Evolutionary conservation across 1,284 basidiomycete species (phyloP), one percentile per base, ranked within the genome.

Genomic region (Moesziomyces sp.): DNA sequence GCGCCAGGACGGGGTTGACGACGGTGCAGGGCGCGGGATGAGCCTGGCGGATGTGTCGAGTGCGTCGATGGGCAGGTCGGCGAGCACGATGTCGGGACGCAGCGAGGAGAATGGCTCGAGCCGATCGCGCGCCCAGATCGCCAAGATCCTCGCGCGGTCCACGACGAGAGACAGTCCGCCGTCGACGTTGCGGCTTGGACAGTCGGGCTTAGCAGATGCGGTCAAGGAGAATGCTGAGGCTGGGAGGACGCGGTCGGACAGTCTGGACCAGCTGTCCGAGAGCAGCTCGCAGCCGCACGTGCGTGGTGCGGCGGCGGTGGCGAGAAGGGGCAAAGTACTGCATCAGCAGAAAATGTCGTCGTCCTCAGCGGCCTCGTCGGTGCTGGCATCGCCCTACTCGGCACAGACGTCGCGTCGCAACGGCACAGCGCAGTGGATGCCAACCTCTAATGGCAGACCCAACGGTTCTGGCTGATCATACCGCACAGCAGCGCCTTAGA

Each of bases 61-160:
- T 10, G 18, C 35, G 1, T 46, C 56, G 4, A 59, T 63, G 55
- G 59, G 52, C 3, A 44, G 66, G 11, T 54, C 59, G 18, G 56
- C 52, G 3, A 69, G 59, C 45, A 69, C 56, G 10, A 23, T 55
- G 3, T 62, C 59, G 24, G 52, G 52, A 43, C 56, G 61, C 10
- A 56, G 60, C 40, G 67, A 60, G 49, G 70, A 67, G 5, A 47
- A 52, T 0, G 49, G 54, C 16, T 56, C 59, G 2, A 59, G 52
- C 18, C 54, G 67, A 4, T 70, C 72, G 4, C 58, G 65, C 10
- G 71, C 73, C 16, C 74, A 79, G 40, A 77, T 79, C 21, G 78
- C 78, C 16, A 75, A 79, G 65, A 79, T 79, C 38, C 49, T 79
- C 1, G 72, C 76, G 1, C 44, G 78, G 5, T 79, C 78, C 1